Conservation (phyloP, 305 asterid species). For the Fraxinus nigra region DNA sequence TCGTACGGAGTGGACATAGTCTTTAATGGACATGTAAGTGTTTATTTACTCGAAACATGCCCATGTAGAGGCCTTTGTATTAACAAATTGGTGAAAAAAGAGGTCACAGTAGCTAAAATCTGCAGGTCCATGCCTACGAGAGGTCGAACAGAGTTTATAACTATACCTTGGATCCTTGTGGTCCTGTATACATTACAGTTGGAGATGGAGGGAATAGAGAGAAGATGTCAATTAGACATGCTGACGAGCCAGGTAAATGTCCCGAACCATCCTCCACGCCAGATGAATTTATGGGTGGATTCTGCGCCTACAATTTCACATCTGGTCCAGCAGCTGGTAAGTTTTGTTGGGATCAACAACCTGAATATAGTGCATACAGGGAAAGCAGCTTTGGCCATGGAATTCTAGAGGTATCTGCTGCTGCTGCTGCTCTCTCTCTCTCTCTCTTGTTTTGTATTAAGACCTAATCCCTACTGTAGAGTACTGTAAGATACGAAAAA, state of each 20-base stretch:
- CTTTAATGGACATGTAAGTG: constrained; percentile 88
- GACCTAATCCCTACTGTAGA: not conserved
- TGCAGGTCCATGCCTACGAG: constrained; percentile 93
- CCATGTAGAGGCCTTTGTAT: not conserved
- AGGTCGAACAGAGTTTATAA: constrained; percentile 90
- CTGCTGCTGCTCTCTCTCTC: not conserved
- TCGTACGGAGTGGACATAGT: constrained; percentile 70
- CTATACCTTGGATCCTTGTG: constrained; percentile 83
- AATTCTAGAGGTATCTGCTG: constrained; percentile 63
- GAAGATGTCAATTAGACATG: constrained; percentile 71
- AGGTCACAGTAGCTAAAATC: not conserved
- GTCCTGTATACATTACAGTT: constrained; percentile 67
- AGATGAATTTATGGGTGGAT: constrained; percentile 78
- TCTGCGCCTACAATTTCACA: constrained; percentile 77
- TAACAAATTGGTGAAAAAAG: not conserved
- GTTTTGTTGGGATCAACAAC: constrained; percentile 91
- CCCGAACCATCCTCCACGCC: constrained; percentile 78
- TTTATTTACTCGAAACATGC: not conserved
- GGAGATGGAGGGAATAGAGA: constrained; percentile 98
- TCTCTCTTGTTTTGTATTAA: not conserved
- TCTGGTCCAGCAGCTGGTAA: constrained; percentile 88
- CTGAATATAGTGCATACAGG: constrained; percentile 84
- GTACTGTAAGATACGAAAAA: not conserved
- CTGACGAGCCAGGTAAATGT: constrained; percentile 77
- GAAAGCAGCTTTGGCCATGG: constrained; percentile 96